Conservation (phyloP, 306 rosid genomes). For the Arachis hypogaea region DNA sequence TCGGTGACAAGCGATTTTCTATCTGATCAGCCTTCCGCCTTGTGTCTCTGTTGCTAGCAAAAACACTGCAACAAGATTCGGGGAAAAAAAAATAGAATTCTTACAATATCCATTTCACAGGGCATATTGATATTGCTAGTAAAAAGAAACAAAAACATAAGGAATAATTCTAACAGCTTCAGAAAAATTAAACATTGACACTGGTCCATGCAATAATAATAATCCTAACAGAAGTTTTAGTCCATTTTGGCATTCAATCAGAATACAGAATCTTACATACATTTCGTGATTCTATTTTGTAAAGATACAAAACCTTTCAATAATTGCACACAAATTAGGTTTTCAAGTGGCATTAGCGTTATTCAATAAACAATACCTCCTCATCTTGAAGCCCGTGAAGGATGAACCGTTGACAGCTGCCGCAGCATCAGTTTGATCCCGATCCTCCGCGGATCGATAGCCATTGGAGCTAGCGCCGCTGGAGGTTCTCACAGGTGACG, state of each 20-base stretch:
- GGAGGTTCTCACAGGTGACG: too few species aligned
- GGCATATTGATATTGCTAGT: background rate
- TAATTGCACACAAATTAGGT: too few species aligned
- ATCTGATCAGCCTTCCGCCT: conserved; percentile 42
- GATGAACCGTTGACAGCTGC: background rate
- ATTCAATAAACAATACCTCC: conserved; percentile 26
- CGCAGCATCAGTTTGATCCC: conserved; percentile 32
- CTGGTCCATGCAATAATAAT: background rate
- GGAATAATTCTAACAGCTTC: background rate
- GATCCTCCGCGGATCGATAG: conserved; percentile 20
- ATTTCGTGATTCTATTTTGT: too few species aligned
- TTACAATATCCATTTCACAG: background rate
- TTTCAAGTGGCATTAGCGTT: too few species aligned
- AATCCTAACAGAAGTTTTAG: background rate
- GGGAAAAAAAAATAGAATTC: background rate
- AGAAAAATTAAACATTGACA: background rate
- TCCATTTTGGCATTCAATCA: conserved; percentile 1
- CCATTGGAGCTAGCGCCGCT: background rate
- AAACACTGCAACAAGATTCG: conserved; percentile 52
- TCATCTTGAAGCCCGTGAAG: conserved; percentile 34
- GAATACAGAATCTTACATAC: too few species aligned
- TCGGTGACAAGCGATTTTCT: conserved; percentile 44
- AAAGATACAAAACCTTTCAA: too few species aligned
- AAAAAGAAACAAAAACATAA: background rate
- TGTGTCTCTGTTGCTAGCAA: conserved; percentile 40